Base-by-base conservation (phyloP, 331 rosid genomes). In the Malus hybrid region DNA sequence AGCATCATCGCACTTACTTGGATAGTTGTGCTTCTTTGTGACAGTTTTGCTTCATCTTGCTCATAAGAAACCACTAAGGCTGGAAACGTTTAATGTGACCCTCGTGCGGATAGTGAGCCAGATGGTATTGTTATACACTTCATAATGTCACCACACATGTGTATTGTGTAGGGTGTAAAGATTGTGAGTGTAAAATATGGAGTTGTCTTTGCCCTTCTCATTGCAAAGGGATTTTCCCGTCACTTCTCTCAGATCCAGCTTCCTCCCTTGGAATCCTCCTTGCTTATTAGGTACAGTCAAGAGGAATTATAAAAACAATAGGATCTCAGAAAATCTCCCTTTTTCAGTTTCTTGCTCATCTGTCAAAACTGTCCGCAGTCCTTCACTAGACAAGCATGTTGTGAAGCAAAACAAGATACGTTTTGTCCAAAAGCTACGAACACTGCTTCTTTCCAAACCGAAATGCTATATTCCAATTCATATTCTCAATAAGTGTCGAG, bases 391-490 rank as follows among this genome's bases (percentile, higher is more conserved):
- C 56, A 85, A 82, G 75, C 93, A 88, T 79, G 88, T 92, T 78
- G 95, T 85, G 66, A 82, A 80, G 84, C 90, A 81, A 78, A 86
- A 88, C 81, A 85, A 67, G 82, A 85, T 79, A 52, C 86, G 96
- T 69, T 93, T 93, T 86, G 91, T 93, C 81, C 96, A 88, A 60
- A 91, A 91, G 86, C 75, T 93, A 82, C 87, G 78, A 83, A 88
- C 93, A 34, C 77, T 93, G 22, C 93, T 93, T 72, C 95, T 91
- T 74, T 93, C 98, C 14, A 93, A 91, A 75, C 95, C 97, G 13
- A 93, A 90, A 63, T 92, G 93, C 82, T 93, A 75, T 81, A 79
- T 93, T 33, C 95, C 93, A 32, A 78, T 93, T 67, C 88, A 86
- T 42, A 83, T 93, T 85, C 87, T 93, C 73, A 76, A 88, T 36